Conservation (phyloP, 2,329 filamentous ascomycete genomes). For the Tolypocladium ovalisporum region DNA sequence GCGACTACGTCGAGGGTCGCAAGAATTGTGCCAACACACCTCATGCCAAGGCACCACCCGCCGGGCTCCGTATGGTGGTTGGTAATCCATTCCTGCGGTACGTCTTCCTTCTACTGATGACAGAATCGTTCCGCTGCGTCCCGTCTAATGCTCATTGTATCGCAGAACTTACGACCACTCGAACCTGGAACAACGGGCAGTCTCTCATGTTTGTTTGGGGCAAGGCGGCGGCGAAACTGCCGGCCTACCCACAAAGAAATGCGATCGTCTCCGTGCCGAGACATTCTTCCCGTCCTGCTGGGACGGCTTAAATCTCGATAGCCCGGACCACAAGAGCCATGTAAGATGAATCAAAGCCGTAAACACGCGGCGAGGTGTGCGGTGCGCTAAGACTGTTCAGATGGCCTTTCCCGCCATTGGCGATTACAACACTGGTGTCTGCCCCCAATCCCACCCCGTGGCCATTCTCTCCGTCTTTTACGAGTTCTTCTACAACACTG, state of each 20-base stretch:
- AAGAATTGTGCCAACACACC: slow-evolving; percentile 9
- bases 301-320: slow-evolving; percentile 47
- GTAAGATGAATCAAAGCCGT: slow-evolving; percentile 16
- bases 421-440: slow-evolving; percentile 19
- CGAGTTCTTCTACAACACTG: slow-evolving; percentile 34
- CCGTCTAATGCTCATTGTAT: background rate
- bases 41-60: slow-evolving; percentile 44
- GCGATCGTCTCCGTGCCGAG: slow-evolving; percentile 40
- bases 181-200: slow-evolving; percentile 35
- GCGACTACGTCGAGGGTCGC: slow-evolving; percentile 14
- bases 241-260: slow-evolving; percentile 40
- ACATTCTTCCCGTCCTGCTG: slow-evolving; percentile 52
- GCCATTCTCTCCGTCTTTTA: slow-evolving; percentile 32
- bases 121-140: background rate
- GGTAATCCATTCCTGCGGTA: slow-evolving; percentile 41
- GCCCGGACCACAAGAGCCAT: slow-evolving; percentile 43
- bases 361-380: too few relatives aligned
- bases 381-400: slow-evolving; percentile 3
- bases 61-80: slow-evolving; percentile 55
- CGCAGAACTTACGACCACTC: slow-evolving; percentile 29
- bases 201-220: slow-evolving; percentile 45
- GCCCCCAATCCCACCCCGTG: slow-evolving; percentile 29
- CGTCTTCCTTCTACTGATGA: background rate
- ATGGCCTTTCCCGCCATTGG: slow-evolving; percentile 16
- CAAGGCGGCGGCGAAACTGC: slow-evolving; percentile 25